Conservation (phyloP, 1,139 yeast genomes). For the Blastobotrys illinoisensis region DNA sequence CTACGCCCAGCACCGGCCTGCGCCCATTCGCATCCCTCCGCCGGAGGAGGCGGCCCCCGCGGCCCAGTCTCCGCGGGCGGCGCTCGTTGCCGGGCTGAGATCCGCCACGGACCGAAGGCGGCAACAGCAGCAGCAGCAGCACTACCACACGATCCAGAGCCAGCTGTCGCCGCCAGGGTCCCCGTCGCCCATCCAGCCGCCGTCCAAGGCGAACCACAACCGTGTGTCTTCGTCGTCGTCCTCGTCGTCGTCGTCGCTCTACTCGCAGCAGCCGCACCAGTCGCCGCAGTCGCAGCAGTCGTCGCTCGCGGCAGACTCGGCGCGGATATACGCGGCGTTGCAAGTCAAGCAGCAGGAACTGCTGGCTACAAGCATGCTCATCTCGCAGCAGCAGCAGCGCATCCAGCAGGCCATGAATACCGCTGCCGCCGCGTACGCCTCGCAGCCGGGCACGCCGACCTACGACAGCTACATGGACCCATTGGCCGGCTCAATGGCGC, state of each 20-base stretch:
- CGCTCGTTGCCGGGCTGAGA: conserved; percentile 29
- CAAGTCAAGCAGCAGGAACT: conserved; percentile 38
- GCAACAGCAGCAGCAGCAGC: conserved; percentile 17
- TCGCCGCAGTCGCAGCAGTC: background rate
- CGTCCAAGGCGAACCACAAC: conserved; percentile 10
- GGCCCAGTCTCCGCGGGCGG: conserved; percentile 25
- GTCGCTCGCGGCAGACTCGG: background rate
- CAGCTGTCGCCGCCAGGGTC: conserved; percentile 14
- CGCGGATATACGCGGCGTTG: conserved; percentile 20
- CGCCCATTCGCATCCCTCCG: conserved; percentile 22
- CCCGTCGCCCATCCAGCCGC: conserved; percentile 14
- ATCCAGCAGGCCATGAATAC: conserved; percentile 30
- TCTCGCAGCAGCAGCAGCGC: conserved; percentile 34
- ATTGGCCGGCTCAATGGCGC: conserved; percentile 2
- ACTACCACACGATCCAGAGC: conserved; percentile 11
- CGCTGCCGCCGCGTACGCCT: conserved; percentile 15
- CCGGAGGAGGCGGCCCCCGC: conserved; percentile 14
- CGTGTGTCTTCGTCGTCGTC: conserved; percentile 10
- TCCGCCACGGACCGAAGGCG: conserved; percentile 33
- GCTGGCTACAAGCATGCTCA: conserved; percentile 27
- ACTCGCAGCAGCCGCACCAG: background rate
- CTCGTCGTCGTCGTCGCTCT: conserved; percentile 4
- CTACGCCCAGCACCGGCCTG: conserved; percentile 12
- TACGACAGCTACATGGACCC: background rate
- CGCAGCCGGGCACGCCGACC: background rate